phyloP scores from a whole-genome alignment of 2,329 filamentous ascomycete genomes.

The Diaporthe capsici region DNA sequence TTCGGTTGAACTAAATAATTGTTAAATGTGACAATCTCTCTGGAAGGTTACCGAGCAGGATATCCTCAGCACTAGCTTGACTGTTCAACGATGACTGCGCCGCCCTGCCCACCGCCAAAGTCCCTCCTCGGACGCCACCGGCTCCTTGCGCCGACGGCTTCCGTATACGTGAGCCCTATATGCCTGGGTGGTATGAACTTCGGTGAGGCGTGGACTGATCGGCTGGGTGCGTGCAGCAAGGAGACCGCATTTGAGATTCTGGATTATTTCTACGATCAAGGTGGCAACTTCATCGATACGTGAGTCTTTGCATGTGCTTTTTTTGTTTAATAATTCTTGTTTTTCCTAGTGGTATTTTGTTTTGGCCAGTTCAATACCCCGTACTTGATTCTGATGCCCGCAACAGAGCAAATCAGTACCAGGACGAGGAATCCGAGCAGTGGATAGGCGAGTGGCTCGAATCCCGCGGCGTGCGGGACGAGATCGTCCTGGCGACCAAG shows the following conservation, averaged over 20 bases:
- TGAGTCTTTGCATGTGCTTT: background rate
- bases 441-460: conserved; percentile 82
- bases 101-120: conserved; percentile 60
- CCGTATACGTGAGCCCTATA: conserved; percentile 75
- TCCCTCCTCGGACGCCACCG: conserved; percentile 76
- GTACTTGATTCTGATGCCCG: background rate
- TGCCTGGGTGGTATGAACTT: conserved; percentile 73
- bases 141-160: conserved; percentile 75
- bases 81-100: background rate
- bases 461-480: conserved; percentile 72
- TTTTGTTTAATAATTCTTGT: too few species aligned
- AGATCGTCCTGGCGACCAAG: conserved; percentile 79
- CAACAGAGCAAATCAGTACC: conserved; percentile 72
- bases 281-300: conserved; percentile 82
- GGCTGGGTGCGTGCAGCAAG: conserved; percentile 77
- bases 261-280: conserved; percentile 74
- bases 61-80: background rate
- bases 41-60: too few species aligned
- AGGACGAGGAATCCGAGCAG: conserved; percentile 69
- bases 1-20: background rate
- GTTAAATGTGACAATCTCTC: background rate
- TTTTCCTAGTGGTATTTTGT: too few species aligned
- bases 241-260: conserved; percentile 73
- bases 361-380: background rate
- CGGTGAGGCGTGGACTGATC: conserved; percentile 62